A percentile compares a stretch with the other conserved stretches of the same genome.
Conservation (phyloP, 2,329 filamentous ascomycete genomes). For the Aspergillus hortae region DNA sequence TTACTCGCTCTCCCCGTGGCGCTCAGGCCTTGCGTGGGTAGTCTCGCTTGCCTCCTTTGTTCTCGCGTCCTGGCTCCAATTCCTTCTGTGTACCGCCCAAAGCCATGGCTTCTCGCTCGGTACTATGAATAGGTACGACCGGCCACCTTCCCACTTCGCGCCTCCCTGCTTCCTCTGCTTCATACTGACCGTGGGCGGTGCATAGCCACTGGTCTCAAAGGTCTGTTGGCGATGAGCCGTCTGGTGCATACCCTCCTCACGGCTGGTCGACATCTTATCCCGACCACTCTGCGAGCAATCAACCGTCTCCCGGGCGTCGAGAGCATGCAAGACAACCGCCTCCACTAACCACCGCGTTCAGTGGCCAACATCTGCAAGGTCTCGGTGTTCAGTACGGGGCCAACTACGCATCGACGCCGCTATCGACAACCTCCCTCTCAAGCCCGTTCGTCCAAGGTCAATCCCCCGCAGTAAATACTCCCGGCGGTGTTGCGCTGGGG, state of each 20-base stretch:
- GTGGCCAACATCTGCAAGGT: conserved; percentile 34
- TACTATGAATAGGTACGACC: conserved; percentile 36
- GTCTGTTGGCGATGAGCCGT: conserved; percentile 30
- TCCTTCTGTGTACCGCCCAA: conserved; percentile 15
- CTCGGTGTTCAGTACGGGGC: conserved; percentile 24
- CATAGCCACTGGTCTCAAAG: conserved; percentile 31
- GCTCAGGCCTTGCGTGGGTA: conserved; percentile 7
- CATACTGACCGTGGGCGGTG: conserved; percentile 20
- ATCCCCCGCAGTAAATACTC: conserved; percentile 37
- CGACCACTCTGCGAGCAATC: conserved; percentile 23
- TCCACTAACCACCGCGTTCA: conserved; percentile 40
- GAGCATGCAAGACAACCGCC: conserved; percentile 43
- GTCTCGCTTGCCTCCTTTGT: conserved; percentile 10
- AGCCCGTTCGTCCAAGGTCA: conserved; percentile 41
- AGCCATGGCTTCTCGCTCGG: conserved; percentile 27
- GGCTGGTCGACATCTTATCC: conserved; percentile 30
- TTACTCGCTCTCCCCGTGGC: neutral
- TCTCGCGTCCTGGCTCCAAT: conserved; percentile 12
- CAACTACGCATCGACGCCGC: conserved; percentile 34
- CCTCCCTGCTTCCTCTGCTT: conserved; percentile 5
- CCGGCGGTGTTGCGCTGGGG: conserved; percentile 33
- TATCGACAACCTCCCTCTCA: conserved; percentile 42
- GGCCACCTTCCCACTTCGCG: conserved; percentile 8
- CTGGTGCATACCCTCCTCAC: conserved; percentile 23
- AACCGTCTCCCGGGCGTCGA: conserved; percentile 37